phyloP scores from a whole-genome alignment of 805 yeast species.

The Candida golubevii region DNA sequence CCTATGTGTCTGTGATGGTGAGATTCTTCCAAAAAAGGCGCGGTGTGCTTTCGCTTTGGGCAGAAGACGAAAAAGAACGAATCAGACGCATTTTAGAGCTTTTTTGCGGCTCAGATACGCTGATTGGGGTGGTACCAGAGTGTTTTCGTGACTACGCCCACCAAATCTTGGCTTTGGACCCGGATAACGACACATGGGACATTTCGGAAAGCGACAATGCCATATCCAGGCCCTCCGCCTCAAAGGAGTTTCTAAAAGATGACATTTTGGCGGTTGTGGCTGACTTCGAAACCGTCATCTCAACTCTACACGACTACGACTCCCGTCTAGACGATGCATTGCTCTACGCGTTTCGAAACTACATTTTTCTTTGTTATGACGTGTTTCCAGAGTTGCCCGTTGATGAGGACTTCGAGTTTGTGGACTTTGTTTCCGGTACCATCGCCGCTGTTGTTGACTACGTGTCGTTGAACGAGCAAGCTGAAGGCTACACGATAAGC shows the following conservation, averaged over 20 bases:
- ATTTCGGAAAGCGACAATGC: too few relatives aligned
- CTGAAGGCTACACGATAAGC: slow-evolving; percentile 18
- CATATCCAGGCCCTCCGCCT: too few relatives aligned
- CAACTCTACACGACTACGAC: slow-evolving; percentile 25
- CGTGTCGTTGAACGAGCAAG: slow-evolving; percentile 22
- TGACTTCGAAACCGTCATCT: slow-evolving; percentile 17
- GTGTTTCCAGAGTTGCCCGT: slow-evolving; percentile 17
- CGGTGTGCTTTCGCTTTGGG: too few relatives aligned
- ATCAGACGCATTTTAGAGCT: slow-evolving; percentile 8
- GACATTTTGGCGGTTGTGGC: slow-evolving; percentile 9
- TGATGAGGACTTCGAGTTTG: slow-evolving; percentile 20
- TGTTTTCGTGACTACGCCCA: neutral
- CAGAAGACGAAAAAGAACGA: too few relatives aligned
- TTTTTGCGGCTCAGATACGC: slow-evolving; percentile 13
- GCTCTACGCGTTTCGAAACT: slow-evolving; percentile 22
- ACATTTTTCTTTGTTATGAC: slow-evolving; percentile 20
- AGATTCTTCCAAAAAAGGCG: slow-evolving; percentile 7
- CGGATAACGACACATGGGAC: too few relatives aligned
- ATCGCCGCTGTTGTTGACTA: slow-evolving; percentile 26
- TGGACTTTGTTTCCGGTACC: slow-evolving; percentile 17
- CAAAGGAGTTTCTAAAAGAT: neutral
- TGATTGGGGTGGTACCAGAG: slow-evolving; percentile 17
- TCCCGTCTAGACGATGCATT: slow-evolving; percentile 22
- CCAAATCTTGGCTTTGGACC: neutral
- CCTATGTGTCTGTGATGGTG: slow-evolving; percentile 21